These are phyloP conservation scores for Tillandsia fasciculata DNA, from an alignment of 176 grass and related monocot genomes.

Conservation along the genomic window DNA sequence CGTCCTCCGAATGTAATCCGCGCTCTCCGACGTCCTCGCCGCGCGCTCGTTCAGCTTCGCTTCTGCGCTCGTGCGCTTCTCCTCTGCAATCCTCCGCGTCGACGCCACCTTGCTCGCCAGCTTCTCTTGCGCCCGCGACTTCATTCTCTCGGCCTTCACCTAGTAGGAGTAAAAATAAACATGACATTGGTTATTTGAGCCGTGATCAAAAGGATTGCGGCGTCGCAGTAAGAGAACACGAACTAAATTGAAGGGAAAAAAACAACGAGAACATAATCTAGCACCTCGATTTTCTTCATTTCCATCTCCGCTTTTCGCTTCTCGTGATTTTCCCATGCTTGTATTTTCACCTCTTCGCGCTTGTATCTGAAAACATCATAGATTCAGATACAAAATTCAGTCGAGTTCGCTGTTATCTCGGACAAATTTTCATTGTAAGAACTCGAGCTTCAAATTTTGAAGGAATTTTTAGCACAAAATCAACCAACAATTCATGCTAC, in stretches of 20 bases:
- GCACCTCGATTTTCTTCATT: slow-evolving; percentile 78
- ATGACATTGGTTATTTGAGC: too few species aligned
- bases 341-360: slow-evolving; percentile 78
- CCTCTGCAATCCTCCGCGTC: slow-evolving; percentile 49
- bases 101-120: slow-evolving; percentile 47
- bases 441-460: too few species aligned
- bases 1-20: slow-evolving; percentile 76
- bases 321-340: slow-evolving; percentile 96
- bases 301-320: slow-evolving; percentile 74
- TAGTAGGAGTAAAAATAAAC: slow-evolving; percentile 7
- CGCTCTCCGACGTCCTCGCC: slow-evolving; percentile 55
- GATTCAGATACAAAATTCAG: too few species aligned
- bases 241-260: too few species aligned
- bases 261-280: not conserved
- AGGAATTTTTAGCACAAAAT: not conserved
- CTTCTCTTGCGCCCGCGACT: slow-evolving; percentile 69
- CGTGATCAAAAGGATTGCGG: too few species aligned
- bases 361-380: slow-evolving; percentile 47
- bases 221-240: too few species aligned
- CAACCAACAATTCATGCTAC: not conserved
- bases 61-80: slow-evolving; percentile 60
- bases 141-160: slow-evolving; percentile 81
- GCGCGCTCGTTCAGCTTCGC: slow-evolving; percentile 55
- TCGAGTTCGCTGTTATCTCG: too few species aligned
- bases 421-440: too few species aligned